These are phyloP conservation scores for Neopestalotiopsis sp. DNA, from an alignment of 2,329 filamentous ascomycete species.

Conservation along the genomic window DNA sequence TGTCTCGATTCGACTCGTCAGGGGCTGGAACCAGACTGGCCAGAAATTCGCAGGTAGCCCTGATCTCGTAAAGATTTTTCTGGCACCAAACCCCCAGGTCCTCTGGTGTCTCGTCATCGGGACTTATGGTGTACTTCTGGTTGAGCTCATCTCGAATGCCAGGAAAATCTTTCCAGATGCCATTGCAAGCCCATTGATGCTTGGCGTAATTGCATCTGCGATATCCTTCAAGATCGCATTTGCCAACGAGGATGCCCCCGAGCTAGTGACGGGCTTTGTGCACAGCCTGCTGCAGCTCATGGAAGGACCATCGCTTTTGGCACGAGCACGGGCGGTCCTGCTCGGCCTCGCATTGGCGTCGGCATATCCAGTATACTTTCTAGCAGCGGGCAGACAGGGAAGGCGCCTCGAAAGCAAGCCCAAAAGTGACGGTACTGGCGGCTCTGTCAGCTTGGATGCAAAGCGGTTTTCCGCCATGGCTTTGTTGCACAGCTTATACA, in stretches of 20 bases:
- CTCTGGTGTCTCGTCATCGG: constrained; percentile 77
- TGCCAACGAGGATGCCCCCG: constrained; percentile 84
- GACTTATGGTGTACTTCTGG: constrained; percentile 68
- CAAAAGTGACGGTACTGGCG: not conserved
- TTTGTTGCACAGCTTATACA: constrained; percentile 71
- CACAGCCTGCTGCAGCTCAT: constrained; percentile 45
- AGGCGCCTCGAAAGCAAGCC: not conserved
- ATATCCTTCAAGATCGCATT: constrained; percentile 90
- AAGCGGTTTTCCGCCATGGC: constrained; percentile 24
- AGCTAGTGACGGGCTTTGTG: constrained; percentile 65
- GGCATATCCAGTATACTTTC: constrained; percentile 44
- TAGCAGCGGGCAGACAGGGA: constrained; percentile 29
- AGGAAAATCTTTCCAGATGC: constrained; percentile 46
- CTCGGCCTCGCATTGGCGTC: constrained; percentile 47
- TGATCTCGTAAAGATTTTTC: constrained; percentile 78
- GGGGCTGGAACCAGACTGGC: constrained; percentile 95
- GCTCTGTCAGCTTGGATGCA: not conserved
- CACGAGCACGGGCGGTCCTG: constrained; percentile 56
- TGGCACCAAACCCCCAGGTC: constrained; percentile 65
- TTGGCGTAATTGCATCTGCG: constrained; percentile 55
- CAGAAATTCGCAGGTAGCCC: constrained; percentile 93
- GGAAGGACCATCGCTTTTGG: constrained; percentile 50
- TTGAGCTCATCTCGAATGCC: constrained; percentile 48
- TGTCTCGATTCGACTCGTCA: constrained; percentile 66
- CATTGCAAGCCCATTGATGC: constrained; percentile 45